phyloP scores from a whole-genome alignment of 805 yeast genomes.

The Starmerella apis region DNA sequence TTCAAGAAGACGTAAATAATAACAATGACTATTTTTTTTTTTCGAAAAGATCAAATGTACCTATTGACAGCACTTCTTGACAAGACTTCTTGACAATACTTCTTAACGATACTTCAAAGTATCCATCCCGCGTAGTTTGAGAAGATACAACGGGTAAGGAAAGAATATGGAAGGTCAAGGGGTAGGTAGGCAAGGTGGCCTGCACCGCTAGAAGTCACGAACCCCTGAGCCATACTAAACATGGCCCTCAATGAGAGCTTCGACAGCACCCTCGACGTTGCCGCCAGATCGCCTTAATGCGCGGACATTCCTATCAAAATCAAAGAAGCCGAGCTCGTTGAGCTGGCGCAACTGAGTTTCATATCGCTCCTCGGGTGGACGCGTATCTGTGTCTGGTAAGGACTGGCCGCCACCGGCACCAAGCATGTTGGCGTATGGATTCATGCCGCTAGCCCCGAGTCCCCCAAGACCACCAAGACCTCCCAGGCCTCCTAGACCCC shows the following conservation, averaged over 20 bases:
- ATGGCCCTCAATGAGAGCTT: conserved; percentile 60
- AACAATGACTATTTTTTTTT: too few species aligned
- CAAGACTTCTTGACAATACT: too few species aligned
- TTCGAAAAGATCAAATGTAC: too few species aligned
- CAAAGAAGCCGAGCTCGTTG: conserved; percentile 79
- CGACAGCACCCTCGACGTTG: conserved; percentile 92
- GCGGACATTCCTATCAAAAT: conserved; percentile 80
- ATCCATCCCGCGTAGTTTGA: too few species aligned
- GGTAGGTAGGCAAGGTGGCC: background rate
- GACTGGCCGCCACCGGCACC: conserved; percentile 6
- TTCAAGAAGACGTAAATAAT: too few species aligned
- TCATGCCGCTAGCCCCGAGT: conserved; percentile 23
- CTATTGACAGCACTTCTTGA: too few species aligned
- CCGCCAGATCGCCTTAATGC: conserved; percentile 95
- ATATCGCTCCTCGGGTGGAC: conserved; percentile 74
- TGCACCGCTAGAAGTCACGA: background rate
- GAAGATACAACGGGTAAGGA: background rate
- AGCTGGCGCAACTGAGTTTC: conserved; percentile 62
- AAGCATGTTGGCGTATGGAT: conserved; percentile 22
- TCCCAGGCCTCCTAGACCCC: conserved; percentile 15
- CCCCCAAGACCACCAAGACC: conserved; percentile 26
- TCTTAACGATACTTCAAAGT: too few species aligned
- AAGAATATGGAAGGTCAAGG: background rate
- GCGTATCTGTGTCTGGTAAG: conserved; percentile 36
- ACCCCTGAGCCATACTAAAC: conserved; percentile 1